Conservation (phyloP, 1,284 basidiomycete species). For the Heterobasidion irregulare region DNA sequence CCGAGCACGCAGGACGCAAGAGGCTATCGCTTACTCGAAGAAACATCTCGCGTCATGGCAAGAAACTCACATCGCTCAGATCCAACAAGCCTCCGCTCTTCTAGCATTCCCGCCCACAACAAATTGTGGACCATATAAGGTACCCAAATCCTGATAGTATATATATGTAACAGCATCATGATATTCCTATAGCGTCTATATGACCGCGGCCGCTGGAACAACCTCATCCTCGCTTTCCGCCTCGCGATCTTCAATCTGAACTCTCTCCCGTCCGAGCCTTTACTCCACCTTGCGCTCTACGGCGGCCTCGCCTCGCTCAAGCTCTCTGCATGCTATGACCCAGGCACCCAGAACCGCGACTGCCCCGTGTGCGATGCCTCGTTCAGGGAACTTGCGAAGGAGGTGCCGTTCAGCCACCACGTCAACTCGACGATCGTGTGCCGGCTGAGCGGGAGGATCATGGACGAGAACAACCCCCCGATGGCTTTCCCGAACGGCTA, state of each 20-base stretch:
- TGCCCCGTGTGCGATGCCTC: constrained; percentile 87
- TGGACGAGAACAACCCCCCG: constrained; percentile 90
- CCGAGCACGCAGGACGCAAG: constrained; percentile 53
- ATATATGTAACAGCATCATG: neutral
- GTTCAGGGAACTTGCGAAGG: constrained; percentile 70
- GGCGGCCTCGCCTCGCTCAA: constrained; percentile 86
- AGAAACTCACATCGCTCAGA: constrained; percentile 68
- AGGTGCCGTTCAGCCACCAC: constrained; percentile 92
- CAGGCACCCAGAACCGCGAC: constrained; percentile 66
- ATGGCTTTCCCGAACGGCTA: constrained; percentile 89
- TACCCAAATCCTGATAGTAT: constrained; percentile 15
- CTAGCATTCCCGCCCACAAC: constrained; percentile 68
- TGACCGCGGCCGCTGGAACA: constrained; percentile 68
- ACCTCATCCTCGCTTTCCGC: constrained; percentile 72
- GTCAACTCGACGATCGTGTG: constrained; percentile 95
- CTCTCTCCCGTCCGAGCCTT: constrained; percentile 77
- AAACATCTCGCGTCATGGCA: constrained; percentile 83
- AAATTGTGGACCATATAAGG: constrained; percentile 65
- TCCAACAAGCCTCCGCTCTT: constrained; percentile 71
- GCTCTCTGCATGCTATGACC: constrained; percentile 67
- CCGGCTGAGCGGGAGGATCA: constrained; percentile 82
- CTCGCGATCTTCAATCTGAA: constrained; percentile 81
- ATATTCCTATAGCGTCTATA: constrained; percentile 63
- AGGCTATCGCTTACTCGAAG: constrained; percentile 81
- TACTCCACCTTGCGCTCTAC: constrained; percentile 81